These are phyloP conservation scores for Phytophthora hibernalis DNA, from an alignment of 352 stramenopile genomes.

Conservation along the genomic window DNA sequence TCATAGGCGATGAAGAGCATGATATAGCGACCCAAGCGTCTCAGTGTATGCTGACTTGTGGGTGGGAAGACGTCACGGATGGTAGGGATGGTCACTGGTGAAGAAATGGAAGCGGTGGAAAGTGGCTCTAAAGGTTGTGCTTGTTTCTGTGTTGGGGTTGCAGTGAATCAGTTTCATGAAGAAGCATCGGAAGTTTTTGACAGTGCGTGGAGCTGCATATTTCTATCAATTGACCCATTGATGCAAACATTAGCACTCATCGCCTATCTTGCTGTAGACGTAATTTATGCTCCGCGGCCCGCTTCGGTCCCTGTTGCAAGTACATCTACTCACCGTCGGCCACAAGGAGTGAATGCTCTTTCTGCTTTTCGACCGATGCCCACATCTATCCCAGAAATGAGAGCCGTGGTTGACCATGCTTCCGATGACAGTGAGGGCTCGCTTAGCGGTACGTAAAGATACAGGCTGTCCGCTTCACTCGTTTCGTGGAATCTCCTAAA, in stretches of 20 bases:
- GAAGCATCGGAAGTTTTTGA: constrained; percentile 79
- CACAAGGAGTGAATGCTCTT: constrained; percentile 12
- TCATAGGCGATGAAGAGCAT: constrained; percentile 19
- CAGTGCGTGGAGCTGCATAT: constrained; percentile 49
- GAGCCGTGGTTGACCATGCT: background rate
- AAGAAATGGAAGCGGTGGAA: constrained; percentile 11
- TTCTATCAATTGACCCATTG: constrained; percentile 44
- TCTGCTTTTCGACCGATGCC: constrained; percentile 3
- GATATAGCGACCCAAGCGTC: constrained; percentile 28
- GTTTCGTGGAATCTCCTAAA: background rate
- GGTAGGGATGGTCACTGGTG: constrained; percentile 27
- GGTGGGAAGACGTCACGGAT: constrained; percentile 45
- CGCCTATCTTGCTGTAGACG: constrained; percentile 33
- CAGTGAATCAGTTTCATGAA: constrained; percentile 58
- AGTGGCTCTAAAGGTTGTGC: constrained; percentile 19
- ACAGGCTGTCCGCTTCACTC: background rate
- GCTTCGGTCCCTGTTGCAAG: constrained; percentile 8
- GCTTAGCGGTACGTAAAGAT: constrained; percentile 44
- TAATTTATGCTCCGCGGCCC: constrained; percentile 61
- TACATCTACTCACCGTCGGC: constrained; percentile 2
- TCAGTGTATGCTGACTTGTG: constrained; percentile 39
- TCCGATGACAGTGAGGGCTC: constrained; percentile 48
- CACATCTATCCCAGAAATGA: constrained; percentile 21
- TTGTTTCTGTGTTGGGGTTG: constrained; percentile 25
- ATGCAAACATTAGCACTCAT: constrained; percentile 10